Percentiles rank a stretch among this genome's conserved stretches.
Conservation (phyloP, 164 flowering plant species). For the Vitis riparia region DNA sequence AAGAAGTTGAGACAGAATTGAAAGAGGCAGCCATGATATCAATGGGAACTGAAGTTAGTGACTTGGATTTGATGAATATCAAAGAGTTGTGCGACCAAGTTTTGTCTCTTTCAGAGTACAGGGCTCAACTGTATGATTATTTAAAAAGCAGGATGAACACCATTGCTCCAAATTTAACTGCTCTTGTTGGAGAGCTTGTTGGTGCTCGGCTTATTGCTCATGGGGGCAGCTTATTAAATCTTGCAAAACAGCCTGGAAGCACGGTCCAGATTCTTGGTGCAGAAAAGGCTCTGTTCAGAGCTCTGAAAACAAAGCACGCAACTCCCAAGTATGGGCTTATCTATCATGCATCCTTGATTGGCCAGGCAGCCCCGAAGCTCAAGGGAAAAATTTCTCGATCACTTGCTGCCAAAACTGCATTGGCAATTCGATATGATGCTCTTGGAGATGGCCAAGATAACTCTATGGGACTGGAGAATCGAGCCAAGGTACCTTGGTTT, state of each 20-base stretch:
- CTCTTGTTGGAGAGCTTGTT: slow-evolving; percentile 92
- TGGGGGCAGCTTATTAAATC: slow-evolving; percentile 91
- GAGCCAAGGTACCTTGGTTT: slow-evolving; percentile 55
- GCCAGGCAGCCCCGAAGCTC: slow-evolving; percentile 89
- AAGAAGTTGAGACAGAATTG: slow-evolving; percentile 80
- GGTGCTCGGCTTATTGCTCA: slow-evolving; percentile 96
- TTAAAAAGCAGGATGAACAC: slow-evolving; percentile 85
- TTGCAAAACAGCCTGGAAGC: slow-evolving; percentile 94
- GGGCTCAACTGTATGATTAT: slow-evolving; percentile 86
- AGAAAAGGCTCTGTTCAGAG: slow-evolving; percentile 95
- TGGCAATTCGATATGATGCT: slow-evolving; percentile 92
- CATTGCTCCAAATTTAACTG: slow-evolving; percentile 88
- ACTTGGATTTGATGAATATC: slow-evolving; percentile 80
- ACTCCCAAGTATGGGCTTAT: slow-evolving; percentile 97
- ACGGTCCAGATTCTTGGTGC: slow-evolving; percentile 96
- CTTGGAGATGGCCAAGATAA: slow-evolving; percentile 80
- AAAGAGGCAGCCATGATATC: slow-evolving; percentile 87
- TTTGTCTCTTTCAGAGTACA: slow-evolving; percentile 76
- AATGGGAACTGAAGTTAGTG: slow-evolving; percentile 95
- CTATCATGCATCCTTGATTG: slow-evolving; percentile 91
- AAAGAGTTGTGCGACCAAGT: slow-evolving; percentile 87
- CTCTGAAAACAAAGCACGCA: slow-evolving; percentile 87
- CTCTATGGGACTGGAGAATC: slow-evolving; percentile 76
- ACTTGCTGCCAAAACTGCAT: slow-evolving; percentile 85
- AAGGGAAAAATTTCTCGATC: slow-evolving; percentile 92